Evolutionary conservation across 2,329 filamentous ascomycete genomes (phyloP), one percentile per base, ranked within the genome.

Genomic region (Fusarium torreyae): DNA sequence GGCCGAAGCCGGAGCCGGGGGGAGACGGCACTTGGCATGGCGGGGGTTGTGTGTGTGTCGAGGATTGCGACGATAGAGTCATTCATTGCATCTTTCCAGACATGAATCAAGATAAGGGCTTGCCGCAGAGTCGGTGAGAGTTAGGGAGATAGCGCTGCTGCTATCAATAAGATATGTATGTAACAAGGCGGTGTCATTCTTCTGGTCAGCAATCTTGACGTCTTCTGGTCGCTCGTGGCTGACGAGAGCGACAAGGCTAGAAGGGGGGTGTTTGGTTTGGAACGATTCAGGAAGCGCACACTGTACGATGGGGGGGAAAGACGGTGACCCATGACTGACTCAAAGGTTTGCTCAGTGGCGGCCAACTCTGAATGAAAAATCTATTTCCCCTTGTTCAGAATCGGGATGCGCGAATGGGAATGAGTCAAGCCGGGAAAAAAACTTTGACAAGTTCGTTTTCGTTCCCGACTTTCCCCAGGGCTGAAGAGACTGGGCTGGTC

Each of bases 1-100:
- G 69, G 66, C 69, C 69, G 69, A 71, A 66, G 69, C 57, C 69
- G 66, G 69, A 65, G 61, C 57, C 22, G 22, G 57, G 66, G 65
- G 57, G 48, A 13, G 9, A 34, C 46, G 48, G 54, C 18, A 26
- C 48, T 63, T 71, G 57, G 57, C 54, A 54, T 38, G 45, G 67
- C 63, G 65, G 65, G 66, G 64, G 55, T 39, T 15, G 26, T 22
- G 26, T 20, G 18, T 34, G 33, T 13, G 34, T 15, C n/a, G 42
- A 15, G 31, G 15, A 43, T 48, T 24, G 62, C 49, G 36, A 57
- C 42, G 51, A 57, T 50, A 52, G 49, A 48, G 50, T 53, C 61
- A 65, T 53, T 46, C 31, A 46, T 5, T 24, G 22, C 22, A 17
- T 62, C 7, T 36, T 14, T 36, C 24, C 36, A 7, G 5, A 9